Base-by-base conservation (phyloP, 2,329 filamentous ascomycete species). In the Monilinia laxa region DNA sequence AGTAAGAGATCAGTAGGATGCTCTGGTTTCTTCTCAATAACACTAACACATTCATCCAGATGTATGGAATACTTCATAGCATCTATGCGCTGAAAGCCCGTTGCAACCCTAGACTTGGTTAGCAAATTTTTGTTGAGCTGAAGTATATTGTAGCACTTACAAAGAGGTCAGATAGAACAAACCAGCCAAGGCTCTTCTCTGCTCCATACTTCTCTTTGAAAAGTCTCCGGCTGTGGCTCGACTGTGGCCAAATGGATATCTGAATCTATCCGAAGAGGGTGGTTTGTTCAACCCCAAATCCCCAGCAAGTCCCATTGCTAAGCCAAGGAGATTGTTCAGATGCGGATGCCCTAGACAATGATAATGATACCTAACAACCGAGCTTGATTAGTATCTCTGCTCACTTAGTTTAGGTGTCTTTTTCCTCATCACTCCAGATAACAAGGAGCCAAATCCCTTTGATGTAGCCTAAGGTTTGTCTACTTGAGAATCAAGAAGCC, bases 291-390 rank as follows among this genome's bases (percentile, higher is more conserved):
- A 25, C 12, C 57, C 57, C 18, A 66, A 42, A 25, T 66, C 57
- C 0, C 38, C 57, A n/a, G 53, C 35, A 14, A 66, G 47, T 5
- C 47, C 64, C 3, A 51, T 52, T 9, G 57, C 57, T 38, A 62
- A 7, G 18, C 58, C 51, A 51, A 66, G 57, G 12, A 66, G 40
- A 49, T 66, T 66, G 10, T 62, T 66, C 16, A 66, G 16, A 23
- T 66, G 51, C 4, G 64, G 64, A 28, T 66, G 64, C 0, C 57
- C 42, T 40, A 66, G 25, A 55, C 57, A 66, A 49, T 66, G 64
- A n/a, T 62, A 66, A 45, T 62, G 64, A 56, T 66, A 66, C 64
- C 64, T 66, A 31, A 31, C 12, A 28, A 38, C 11, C n/a, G 6
- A 20, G n/a, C 16, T 51, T 12, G 2, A 10, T 60, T 14, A 60